Evolutionary conservation across 345 rosid genomes (phyloP).

Genomic region (Litchi chinensis): DNA sequence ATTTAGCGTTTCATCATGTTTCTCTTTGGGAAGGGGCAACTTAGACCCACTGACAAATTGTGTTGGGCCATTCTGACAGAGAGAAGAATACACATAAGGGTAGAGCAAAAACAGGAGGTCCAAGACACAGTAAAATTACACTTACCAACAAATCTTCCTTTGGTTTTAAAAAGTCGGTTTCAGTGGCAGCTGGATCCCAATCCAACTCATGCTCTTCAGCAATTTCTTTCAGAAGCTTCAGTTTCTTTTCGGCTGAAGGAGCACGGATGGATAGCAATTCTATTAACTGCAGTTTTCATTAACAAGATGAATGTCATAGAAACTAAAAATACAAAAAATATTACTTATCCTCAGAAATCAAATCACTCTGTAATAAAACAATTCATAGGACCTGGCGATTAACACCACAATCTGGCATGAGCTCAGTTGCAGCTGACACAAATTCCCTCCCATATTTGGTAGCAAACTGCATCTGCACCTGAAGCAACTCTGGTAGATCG

Average conservation of each 20-base stretch:
- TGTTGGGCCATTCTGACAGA: conserved; percentile 75
- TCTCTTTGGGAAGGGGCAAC: conserved; percentile 69
- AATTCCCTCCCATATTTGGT: conserved; percentile 91
- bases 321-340: not conserved
- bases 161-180: conserved; percentile 76
- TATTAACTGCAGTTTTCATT: conserved; percentile 59
- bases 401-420: conserved; percentile 94
- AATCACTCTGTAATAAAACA: conserved; percentile 1
- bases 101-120: conserved; percentile 21
- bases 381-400: conserved; percentile 76
- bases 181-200: conserved; percentile 92
- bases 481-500: conserved; percentile 85
- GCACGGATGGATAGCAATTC: conserved; percentile 89
- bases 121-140: conserved; percentile 10
- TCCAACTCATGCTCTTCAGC: conserved; percentile 92
- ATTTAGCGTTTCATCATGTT: conserved; percentile 53
- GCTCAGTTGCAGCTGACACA: conserved; percentile 88
- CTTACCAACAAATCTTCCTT: conserved; percentile 92
- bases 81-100: conserved; percentile 21
- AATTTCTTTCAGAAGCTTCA: conserved; percentile 92
- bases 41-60: conserved; percentile 74
- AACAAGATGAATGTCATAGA: conserved; percentile 16
- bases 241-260: conserved; percentile 70
- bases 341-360: conserved; percentile 3
- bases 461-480: conserved; percentile 82